Evolutionary conservation across 1,284 basidiomycete genomes (phyloP), one percentile per base, ranked within the genome.

Genomic region (Puccinia triticina): DNA sequence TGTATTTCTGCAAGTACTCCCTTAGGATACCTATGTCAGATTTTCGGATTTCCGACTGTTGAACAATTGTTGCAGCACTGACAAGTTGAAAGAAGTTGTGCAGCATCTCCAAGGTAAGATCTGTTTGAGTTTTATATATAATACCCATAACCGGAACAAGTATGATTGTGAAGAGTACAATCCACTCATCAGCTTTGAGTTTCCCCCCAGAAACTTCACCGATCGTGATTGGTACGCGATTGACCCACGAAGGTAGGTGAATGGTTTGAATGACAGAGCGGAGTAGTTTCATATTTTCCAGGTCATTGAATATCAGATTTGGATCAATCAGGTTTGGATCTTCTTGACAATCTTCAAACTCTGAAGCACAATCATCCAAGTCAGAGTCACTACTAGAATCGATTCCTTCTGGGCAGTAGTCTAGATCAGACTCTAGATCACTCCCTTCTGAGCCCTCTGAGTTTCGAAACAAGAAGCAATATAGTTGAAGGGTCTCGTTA

Each of bases 121-220:
- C 40, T 21, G 34, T 23, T 18, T 67, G 34, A n/a, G 14, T 43
- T 43, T 67, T 21, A 23, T 43, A 67, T 43, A 67, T n/a, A n/a
- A 67, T 67, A 40, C 64, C 64, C 16, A 43, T 43, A 7, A 14
- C 64, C 12, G 77, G 77, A 69, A 79, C 23, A 0, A 79, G 59
- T n/a, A 79, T 67, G 46, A 79, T 53, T 34, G 50, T 61, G 11
- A 79, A 79, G 57, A 79, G 77, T 21, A 79, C 34, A 50, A 71
- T 37, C 77, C 77, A 79, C 53, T 79, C 77, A 37, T 79, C 64
- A 37, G 77, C 77, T 57, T 67, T 79, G 21, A 79, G 67, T n/a
- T 57, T 79, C 11, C 77, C 64, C 26, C 59, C 77, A 37, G 59
- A 55, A 29, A 50, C 61, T 40, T 64, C 53, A 23, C 77, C 77